Percentiles rank a stretch among this genome's conserved stretches.
phyloP scores from a whole-genome alignment of 768 basidiomycete species.

The Amanita muscaria region DNA sequence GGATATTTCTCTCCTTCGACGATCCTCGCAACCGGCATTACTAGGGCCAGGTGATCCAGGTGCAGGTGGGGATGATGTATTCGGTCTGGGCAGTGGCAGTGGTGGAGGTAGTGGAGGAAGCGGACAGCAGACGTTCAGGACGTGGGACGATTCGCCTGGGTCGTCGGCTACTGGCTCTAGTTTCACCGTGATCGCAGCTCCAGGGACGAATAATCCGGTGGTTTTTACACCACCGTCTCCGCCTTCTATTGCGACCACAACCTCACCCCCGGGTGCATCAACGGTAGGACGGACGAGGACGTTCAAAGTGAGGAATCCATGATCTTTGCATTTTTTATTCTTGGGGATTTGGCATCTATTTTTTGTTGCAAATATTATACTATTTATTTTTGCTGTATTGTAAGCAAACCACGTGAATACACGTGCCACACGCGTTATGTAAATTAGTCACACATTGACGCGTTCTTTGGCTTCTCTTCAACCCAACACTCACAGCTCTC shows the following conservation, averaged over 20 bases:
- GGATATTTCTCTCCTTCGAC: background rate
- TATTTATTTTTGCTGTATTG: no score
- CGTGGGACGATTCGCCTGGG: no score
- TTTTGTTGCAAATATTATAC: no score
- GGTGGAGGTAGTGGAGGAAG: background rate
- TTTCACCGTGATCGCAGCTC: no score
- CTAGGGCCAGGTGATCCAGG: background rate
- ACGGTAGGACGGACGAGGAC: background rate
- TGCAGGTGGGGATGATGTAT: background rate
- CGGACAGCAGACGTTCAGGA: no score
- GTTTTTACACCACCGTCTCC: background rate
- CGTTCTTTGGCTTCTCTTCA: background rate
- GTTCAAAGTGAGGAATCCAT: conserved; percentile 8
- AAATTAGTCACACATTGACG: background rate
- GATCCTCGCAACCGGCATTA: background rate
- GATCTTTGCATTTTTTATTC: background rate
- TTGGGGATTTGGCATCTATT: no score
- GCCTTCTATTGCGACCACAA: background rate
- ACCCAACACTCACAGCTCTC: background rate
- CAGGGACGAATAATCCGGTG: background rate
- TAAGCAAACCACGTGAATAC: background rate
- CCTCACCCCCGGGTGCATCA: background rate
- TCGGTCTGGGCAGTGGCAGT: background rate
- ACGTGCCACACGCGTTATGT: background rate
- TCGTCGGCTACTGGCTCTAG: no score